Conservation (phyloP, 306 rosid species). For the Crotalaria pallida region DNA sequence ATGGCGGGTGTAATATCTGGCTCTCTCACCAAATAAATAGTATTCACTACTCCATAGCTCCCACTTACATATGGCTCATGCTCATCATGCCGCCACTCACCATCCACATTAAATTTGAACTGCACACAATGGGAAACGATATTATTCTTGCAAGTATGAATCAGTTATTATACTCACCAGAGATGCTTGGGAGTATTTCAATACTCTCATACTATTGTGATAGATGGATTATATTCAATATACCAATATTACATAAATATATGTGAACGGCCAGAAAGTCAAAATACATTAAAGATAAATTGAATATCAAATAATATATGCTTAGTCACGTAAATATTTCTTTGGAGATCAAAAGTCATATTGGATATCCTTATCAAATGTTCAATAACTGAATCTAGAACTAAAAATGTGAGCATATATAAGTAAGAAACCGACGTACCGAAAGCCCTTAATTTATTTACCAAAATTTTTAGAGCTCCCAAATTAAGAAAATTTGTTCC, state of each 20-base stretch:
- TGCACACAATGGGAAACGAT: slow-evolving; percentile 37
- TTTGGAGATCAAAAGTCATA: neutral
- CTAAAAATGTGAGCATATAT: neutral
- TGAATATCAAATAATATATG: neutral
- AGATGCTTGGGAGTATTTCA: neutral
- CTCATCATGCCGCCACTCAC: slow-evolving; percentile 82
- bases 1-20: slow-evolving; percentile 39
- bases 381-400: neutral
- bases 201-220: slow-evolving; percentile 6
- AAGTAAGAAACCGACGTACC: neutral
- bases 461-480: neutral
- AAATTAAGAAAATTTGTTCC: neutral
- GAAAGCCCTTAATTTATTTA: neutral
- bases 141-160: slow-evolving; percentile 26
- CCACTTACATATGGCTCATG: slow-evolving; percentile 53
- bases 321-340: neutral
- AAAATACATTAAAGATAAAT: slow-evolving; percentile 4
- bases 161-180: neutral
- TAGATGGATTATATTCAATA: neutral
- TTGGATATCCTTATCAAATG: neutral
- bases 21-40: slow-evolving; percentile 44
- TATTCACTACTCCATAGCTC: slow-evolving; percentile 61
- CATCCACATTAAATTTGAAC: slow-evolving; percentile 81
- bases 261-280: neutral
- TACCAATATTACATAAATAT: neutral